These are phyloP conservation scores for Takashimella koratensis DNA, from an alignment of 1,284 basidiomycete genomes.

Conservation along the genomic window DNA sequence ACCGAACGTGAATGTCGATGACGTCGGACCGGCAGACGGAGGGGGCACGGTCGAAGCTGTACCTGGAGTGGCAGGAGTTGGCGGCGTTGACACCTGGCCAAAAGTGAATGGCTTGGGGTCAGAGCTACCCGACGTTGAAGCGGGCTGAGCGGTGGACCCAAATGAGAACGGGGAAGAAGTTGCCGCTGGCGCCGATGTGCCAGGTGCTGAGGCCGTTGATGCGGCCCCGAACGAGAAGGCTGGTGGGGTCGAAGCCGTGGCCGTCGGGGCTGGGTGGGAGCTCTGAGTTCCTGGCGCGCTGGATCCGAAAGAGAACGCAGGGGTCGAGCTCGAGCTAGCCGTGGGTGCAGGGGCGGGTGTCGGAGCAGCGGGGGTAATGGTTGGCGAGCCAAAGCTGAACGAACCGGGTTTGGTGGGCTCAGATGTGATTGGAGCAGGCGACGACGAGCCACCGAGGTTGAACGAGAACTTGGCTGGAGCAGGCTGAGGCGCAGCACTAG, in stretches of 20 bases:
- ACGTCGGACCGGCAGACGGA: not conserved
- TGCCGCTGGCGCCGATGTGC: not conserved
- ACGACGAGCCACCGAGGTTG: too few relatives aligned
- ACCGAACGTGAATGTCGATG: not conserved
- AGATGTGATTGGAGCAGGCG: too few relatives aligned
- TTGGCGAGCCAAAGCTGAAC: too few relatives aligned
- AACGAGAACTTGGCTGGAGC: not conserved
- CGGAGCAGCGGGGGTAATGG: not conserved
- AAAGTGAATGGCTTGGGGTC: not conserved
- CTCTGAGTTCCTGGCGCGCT: too few relatives aligned
- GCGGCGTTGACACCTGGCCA: not conserved
- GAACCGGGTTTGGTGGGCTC: too few relatives aligned
- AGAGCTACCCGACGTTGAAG: not conserved
- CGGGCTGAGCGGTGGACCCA: not conserved
- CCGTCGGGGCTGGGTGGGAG: not conserved
- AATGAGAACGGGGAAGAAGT: not conserved
- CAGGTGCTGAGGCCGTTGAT: not conserved
- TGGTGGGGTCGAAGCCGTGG: not conserved
- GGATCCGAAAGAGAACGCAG: too few relatives aligned
- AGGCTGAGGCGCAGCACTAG: not conserved
- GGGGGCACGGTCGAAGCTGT: not conserved
- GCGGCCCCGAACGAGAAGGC: not conserved
- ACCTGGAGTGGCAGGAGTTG: not conserved
- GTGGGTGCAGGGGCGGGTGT: not conserved
- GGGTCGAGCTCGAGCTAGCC: too few relatives aligned